These are phyloP conservation scores for Westerdykella aurantiaca DNA, from an alignment of 2,329 filamentous ascomycete genomes.

Conservation along the genomic window DNA sequence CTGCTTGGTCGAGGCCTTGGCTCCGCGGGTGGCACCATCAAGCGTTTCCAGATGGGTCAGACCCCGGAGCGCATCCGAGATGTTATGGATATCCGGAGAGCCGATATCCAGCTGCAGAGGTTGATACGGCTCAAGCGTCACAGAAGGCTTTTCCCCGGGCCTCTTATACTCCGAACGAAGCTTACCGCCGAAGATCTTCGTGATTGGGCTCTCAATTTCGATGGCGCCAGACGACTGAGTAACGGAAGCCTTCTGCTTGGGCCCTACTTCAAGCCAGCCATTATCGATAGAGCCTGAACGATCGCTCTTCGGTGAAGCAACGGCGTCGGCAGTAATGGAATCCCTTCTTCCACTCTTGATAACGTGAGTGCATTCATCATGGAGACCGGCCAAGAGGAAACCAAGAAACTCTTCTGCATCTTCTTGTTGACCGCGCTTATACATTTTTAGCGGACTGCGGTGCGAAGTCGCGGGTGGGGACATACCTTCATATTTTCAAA, in stretches of 20 bases:
- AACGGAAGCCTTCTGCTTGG: slow-evolving; percentile 78
- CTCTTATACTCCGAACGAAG: slow-evolving; percentile 84
- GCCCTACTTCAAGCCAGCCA: slow-evolving; percentile 93
- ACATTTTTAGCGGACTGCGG: slow-evolving; percentile 18
- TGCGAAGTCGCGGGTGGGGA: slow-evolving; percentile 8
- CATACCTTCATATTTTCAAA: slow-evolving; percentile 88
- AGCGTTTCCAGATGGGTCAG: slow-evolving; percentile 79
- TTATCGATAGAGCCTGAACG: slow-evolving; percentile 47
- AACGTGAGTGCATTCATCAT: slow-evolving; percentile 82
- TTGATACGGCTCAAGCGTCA: slow-evolving; percentile 90
- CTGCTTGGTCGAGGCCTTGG: slow-evolving; percentile 81
- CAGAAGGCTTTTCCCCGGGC: slow-evolving; percentile 79
- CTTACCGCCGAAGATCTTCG: slow-evolving; percentile 89
- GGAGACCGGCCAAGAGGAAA: slow-evolving; percentile 84
- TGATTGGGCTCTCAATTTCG: slow-evolving; percentile 72
- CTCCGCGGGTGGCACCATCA: slow-evolving; percentile 72
- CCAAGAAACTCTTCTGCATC: slow-evolving; percentile 96
- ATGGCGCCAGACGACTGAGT: slow-evolving; percentile 78
- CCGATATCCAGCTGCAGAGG: slow-evolving; percentile 93
- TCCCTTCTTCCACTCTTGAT: slow-evolving; percentile 52
- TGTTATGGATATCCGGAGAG: slow-evolving; percentile 77
- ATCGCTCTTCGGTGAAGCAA: slow-evolving; percentile 43
- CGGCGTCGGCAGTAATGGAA: slow-evolving; percentile 19
- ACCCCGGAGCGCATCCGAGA: slow-evolving; percentile 81
- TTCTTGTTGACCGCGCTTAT: slow-evolving; percentile 85